Conservation (phyloP, 108 stramenopile species). For the Fistulifera solaris region DNA sequence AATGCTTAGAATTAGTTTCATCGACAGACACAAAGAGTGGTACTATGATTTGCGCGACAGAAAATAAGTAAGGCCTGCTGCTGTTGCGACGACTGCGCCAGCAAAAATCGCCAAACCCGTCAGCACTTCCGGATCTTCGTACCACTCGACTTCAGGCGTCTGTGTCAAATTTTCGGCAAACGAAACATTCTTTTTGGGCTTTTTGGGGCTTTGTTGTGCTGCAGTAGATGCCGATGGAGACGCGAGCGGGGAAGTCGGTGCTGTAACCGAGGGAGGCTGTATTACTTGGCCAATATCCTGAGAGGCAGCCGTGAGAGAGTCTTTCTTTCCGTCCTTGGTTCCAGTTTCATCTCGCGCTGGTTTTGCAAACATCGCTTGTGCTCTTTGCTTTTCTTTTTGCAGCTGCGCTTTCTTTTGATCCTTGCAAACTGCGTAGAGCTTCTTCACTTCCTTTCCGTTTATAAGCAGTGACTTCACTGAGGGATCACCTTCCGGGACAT, state of each 20-base stretch:
- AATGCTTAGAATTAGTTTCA: too few species aligned
- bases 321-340: too few species aligned
- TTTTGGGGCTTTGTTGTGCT: slow-evolving; percentile 3
- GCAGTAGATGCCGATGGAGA: background rate
- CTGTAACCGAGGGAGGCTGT: too few species aligned
- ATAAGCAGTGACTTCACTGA: slow-evolving; percentile 26
- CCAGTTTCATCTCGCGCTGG: too few species aligned
- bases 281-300: too few species aligned
- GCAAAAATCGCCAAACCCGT: slow-evolving; percentile 6
- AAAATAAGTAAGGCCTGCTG: background rate
- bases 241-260: too few species aligned
- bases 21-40: too few species aligned
- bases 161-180: background rate
- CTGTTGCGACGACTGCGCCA: slow-evolving; percentile 3
- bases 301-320: too few species aligned
- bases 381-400: slow-evolving; percentile 63
- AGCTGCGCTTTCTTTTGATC: slow-evolving; percentile 27
- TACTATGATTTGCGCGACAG: background rate
- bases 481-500: slow-evolving; percentile 10
- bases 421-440: slow-evolving; percentile 21
- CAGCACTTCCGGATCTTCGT: slow-evolving; percentile 30
- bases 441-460: slow-evolving; percentile 56
- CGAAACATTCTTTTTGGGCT: slow-evolving; percentile 1
- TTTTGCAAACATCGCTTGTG: slow-evolving; percentile 59
- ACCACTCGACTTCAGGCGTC: slow-evolving; percentile 20